phyloP scores from a whole-genome alignment of 1,284 basidiomycete genomes.

The Marasmius tenuissimus region DNA sequence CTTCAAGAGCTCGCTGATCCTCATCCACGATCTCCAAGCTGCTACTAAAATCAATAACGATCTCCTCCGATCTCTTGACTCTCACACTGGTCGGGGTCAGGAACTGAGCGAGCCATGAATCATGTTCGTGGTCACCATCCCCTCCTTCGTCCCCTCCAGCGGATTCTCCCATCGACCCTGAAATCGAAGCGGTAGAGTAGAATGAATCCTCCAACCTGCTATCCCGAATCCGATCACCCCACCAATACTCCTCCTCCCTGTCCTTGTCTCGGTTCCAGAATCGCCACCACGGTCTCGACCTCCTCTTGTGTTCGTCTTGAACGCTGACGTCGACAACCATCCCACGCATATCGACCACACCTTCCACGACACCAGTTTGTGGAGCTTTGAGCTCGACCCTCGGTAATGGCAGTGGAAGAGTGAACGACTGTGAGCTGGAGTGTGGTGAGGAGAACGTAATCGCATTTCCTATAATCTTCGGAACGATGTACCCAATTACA shows the following conservation, averaged over 20 bases:
- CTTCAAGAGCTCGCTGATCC: too few species aligned
- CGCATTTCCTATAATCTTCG: background rate
- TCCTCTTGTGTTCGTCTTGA: background rate
- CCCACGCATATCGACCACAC: background rate
- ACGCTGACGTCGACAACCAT: background rate
- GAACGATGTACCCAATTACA: background rate
- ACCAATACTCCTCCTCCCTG: background rate
- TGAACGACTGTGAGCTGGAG: background rate
- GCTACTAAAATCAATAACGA: background rate
- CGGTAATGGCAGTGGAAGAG: background rate
- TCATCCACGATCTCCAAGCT: background rate
- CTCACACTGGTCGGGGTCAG: background rate
- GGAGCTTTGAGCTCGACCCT: background rate
- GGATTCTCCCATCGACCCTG: too few species aligned
- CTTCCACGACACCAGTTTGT: background rate
- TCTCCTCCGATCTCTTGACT: background rate
- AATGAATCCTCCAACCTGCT: background rate
- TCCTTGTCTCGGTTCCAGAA: background rate
- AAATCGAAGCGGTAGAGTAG: background rate
- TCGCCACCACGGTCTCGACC: background rate
- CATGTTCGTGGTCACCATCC: background rate
- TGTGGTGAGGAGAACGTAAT: background rate
- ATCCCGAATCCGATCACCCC: background rate
- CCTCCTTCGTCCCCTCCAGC: background rate
- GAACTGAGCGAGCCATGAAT: background rate